Evolutionary conservation across 179 eudicot species (phyloP).

Genomic region (Corrigiola litoralis): DNA sequence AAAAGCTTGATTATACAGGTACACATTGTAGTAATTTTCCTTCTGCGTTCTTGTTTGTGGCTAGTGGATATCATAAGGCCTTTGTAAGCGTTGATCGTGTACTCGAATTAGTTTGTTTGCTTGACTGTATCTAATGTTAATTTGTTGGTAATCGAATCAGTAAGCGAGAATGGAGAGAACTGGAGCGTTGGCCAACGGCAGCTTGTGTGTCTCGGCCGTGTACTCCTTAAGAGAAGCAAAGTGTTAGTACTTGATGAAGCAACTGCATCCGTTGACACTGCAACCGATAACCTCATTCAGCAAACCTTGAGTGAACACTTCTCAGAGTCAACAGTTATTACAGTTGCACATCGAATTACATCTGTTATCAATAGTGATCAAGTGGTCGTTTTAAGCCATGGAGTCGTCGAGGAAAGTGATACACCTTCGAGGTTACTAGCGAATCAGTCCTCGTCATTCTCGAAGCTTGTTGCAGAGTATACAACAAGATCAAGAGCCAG

Average conservation of each 20-base stretch:
- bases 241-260: conserved; percentile 44
- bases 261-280: conserved; percentile 48
- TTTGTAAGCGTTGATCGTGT: no score
- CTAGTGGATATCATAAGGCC: no score
- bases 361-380: conserved; percentile 44
- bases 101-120: no score
- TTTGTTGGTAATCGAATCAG: conserved; percentile 14
- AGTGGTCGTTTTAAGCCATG: conserved; percentile 38
- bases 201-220: conserved; percentile 42
- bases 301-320: conserved; percentile 41
- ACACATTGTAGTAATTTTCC: no score
- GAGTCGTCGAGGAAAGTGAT: conserved; percentile 56
- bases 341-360: conserved; percentile 48
- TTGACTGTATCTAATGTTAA: not conserved
- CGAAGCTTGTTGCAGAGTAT: conserved; percentile 70
- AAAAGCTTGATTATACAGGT: conserved; percentile 51
- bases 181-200: conserved; percentile 52
- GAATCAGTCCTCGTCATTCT: conserved; percentile 52
- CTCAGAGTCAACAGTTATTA: conserved; percentile 36
- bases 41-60: no score
- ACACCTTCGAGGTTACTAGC: conserved; percentile 56
- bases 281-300: conserved; percentile 49
- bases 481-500: conserved; percentile 51
- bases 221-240: conserved; percentile 42
- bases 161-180: conserved; percentile 44